These are phyloP conservation scores for Papilionanthe hybrid DNA, from an alignment of 116 monocot species.

Conservation along the genomic window DNA sequence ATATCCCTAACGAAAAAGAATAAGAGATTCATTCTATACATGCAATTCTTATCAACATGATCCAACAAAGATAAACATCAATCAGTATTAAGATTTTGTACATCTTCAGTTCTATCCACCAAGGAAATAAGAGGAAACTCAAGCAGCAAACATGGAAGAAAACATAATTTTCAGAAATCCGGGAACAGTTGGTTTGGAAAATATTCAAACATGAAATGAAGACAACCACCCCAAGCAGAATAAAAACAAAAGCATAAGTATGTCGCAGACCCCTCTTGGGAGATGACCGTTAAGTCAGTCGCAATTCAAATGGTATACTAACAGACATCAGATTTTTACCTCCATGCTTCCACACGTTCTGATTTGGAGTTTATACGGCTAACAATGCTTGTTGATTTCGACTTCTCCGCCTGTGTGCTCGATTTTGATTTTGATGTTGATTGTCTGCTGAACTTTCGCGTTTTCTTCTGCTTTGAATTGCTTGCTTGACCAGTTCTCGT, in stretches of 20 bases:
- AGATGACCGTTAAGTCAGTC: background rate
- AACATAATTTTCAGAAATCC: background rate
- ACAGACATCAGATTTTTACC: slow-evolving; percentile 30
- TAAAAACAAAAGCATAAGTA: background rate
- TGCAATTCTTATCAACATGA: background rate
- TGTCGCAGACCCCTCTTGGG: background rate
- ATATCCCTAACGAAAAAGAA: too few relatives aligned
- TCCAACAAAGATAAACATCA: background rate
- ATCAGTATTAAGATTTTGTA: background rate
- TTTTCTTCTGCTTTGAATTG: slow-evolving; percentile 24
- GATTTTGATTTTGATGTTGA: background rate
- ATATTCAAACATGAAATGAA: background rate
- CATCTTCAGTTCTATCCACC: background rate
- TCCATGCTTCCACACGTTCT: slow-evolving; percentile 71
- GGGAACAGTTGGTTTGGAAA: too few relatives aligned
- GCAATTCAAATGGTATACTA: background rate
- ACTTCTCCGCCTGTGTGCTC: slow-evolving; percentile 30
- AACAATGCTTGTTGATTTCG: slow-evolving; percentile 43
- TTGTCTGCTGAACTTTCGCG: slow-evolving; percentile 31
- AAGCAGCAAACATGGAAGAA: background rate
- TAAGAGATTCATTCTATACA: too few relatives aligned
- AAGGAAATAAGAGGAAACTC: too few relatives aligned
- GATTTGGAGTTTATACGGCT: slow-evolving; percentile 60
- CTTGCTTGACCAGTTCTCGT: slow-evolving; percentile 20
- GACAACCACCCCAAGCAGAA: background rate